Evolutionary conservation across 352 stramenopile species (phyloP).

Genomic region (Globisporangium barbulae): DNA sequence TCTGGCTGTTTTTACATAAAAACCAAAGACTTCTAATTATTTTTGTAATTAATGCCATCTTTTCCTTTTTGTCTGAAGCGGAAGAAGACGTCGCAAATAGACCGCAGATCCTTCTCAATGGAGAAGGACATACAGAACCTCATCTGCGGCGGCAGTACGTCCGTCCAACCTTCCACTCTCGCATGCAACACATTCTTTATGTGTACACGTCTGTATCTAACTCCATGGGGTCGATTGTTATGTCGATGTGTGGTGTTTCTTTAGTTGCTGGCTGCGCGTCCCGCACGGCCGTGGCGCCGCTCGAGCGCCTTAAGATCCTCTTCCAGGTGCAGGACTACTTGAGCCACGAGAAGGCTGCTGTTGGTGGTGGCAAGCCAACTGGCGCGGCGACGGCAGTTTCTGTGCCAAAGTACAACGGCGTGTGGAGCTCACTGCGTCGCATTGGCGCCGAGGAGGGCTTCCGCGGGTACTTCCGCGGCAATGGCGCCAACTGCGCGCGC

Average conservation of each 20-base stretch:
- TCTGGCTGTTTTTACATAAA: no score
- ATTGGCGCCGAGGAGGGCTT: constrained; percentile 63
- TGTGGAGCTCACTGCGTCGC: constrained; percentile 53
- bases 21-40: no score
- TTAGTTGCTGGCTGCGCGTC: constrained; percentile 68
- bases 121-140: constrained; percentile 60
- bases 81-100: no score
- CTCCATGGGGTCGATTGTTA: background rate
- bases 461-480: constrained; percentile 70
- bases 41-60: no score
- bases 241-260: background rate
- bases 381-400: background rate
- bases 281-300: constrained; percentile 61
- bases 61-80: background rate
- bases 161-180: background rate
- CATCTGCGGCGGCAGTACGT: constrained; percentile 71
- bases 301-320: constrained; percentile 81
- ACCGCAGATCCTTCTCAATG: no score
- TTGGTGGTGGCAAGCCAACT: constrained; percentile 15
- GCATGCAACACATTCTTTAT: background rate
- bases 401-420: constrained; percentile 46
- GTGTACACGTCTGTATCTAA: background rate
- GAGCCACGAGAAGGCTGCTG: constrained; percentile 9
- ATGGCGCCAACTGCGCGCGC: constrained; percentile 77
- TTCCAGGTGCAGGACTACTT: constrained; percentile 77